These are phyloP conservation scores for Erythrophleum ivorense DNA, from an alignment of 331 rosid species.

Conservation along the genomic window DNA sequence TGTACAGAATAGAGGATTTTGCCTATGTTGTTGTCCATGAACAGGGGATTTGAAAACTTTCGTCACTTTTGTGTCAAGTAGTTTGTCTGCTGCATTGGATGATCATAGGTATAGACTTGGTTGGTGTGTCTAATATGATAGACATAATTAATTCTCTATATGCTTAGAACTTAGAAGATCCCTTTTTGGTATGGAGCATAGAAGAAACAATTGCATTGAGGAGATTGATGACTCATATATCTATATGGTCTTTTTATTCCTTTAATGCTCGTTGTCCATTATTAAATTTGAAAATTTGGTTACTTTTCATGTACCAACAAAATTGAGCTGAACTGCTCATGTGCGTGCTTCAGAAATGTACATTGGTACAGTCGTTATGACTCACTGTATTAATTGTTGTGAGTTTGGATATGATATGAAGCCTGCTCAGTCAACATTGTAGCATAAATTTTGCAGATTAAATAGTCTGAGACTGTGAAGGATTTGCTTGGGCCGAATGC, in stretches of 20 bases:
- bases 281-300: conserved; percentile 7
- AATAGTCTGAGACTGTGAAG: background rate
- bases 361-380: background rate
- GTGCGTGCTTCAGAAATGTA: background rate
- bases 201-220: background rate
- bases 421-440: background rate
- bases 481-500: background rate
- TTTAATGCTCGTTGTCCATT: background rate
- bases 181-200: background rate
- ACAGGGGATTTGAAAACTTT: background rate
- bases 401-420: conserved; percentile 2
- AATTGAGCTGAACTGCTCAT: conserved; percentile 1
- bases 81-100: background rate
- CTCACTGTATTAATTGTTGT: background rate
- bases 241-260: conserved; percentile 3
- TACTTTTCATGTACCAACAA: conserved; percentile 16
- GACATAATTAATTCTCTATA: background rate
- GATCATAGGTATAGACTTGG: conserved; percentile 19
- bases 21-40: background rate
- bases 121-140: conserved; percentile 18
- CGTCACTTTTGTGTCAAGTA: background rate
- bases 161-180: background rate
- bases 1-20: background rate
- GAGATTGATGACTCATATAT: background rate
- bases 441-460: background rate